Conservation (phyloP, 768 basidiomycete species). For the Steccherinum ochraceum region DNA sequence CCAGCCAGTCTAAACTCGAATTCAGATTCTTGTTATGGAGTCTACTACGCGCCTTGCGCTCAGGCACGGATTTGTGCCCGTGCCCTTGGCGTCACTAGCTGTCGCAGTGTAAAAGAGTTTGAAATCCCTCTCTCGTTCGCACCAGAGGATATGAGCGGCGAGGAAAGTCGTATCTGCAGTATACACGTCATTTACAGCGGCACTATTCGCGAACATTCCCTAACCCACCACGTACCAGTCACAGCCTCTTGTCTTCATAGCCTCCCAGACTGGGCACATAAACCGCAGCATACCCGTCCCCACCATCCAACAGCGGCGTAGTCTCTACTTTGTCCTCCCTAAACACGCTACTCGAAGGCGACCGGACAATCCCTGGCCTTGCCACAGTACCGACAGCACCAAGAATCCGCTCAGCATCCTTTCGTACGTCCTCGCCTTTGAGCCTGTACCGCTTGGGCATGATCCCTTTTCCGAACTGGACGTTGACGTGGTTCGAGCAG, state of each 20-base stretch:
- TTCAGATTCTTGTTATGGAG: too few relatives aligned
- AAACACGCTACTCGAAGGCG: conserved; percentile 13
- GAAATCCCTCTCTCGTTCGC: too few relatives aligned
- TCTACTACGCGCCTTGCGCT: too few relatives aligned
- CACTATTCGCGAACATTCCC: neutral
- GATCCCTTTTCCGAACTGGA: conserved; percentile 58
- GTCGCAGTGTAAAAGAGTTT: too few relatives aligned
- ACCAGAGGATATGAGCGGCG: too few relatives aligned
- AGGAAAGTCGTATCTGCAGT: too few relatives aligned
- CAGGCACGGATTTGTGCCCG: too few relatives aligned
- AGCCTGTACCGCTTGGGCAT: conserved; percentile 56
- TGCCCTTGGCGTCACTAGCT: too few relatives aligned
- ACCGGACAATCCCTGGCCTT: conserved; percentile 15
- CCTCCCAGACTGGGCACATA: neutral
- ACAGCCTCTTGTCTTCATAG: neutral
- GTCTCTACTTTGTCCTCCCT: conserved; percentile 18
- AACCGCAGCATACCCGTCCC: neutral
- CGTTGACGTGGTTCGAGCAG: conserved; percentile 64
- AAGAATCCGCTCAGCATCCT: conserved; percentile 18
- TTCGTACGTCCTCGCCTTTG: conserved; percentile 36
- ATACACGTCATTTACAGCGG: too few relatives aligned
- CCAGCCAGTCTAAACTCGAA: too few relatives aligned
- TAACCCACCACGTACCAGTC: too few relatives aligned
- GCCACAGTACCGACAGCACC: conserved; percentile 13
- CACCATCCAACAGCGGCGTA: neutral